A percentile compares a stretch with the other conserved stretches of the same genome.
Evolutionary conservation across 106 monocot genomes (phyloP).

Genomic region (Gastrodia elata): DNA sequence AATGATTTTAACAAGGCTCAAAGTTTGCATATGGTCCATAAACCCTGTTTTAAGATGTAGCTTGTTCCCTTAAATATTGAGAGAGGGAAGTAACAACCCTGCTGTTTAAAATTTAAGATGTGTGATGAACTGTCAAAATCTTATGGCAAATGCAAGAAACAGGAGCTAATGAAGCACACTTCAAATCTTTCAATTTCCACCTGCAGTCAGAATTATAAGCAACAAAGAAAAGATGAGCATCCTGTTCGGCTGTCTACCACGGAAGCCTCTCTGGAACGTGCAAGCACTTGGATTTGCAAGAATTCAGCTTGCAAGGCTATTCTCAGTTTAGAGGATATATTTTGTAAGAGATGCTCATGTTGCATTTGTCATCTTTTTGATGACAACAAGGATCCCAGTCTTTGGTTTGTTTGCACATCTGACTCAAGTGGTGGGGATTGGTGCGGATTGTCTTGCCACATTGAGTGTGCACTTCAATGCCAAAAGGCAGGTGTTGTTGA

Average conservation of each 20-base stretch:
- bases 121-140: constrained; percentile 38
- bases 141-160: constrained; percentile 34
- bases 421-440: constrained; percentile 55
- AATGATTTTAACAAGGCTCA: constrained; percentile 19
- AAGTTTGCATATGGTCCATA: constrained; percentile 35
- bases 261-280: constrained; percentile 14
- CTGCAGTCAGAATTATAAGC: constrained; percentile 25
- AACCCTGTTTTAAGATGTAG: constrained; percentile 36
- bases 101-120: constrained; percentile 37
- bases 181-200: constrained; percentile 17
- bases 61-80: constrained; percentile 21
- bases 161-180: constrained; percentile 35
- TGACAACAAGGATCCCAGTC: constrained; percentile 97
- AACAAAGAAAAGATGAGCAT: constrained; percentile 54
- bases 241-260: constrained; percentile 20
- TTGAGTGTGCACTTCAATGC: constrained; percentile 74
- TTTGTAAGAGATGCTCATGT: constrained; percentile 93
- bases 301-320: constrained; percentile 84
- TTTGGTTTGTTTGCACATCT: constrained; percentile 89
- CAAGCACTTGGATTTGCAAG: constrained; percentile 47
- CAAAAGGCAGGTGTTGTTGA: constrained; percentile 61
- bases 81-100: constrained; percentile 28
- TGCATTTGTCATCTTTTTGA: constrained; percentile 84
- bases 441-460: constrained; percentile 87
- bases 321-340: constrained; percentile 49